Evolutionary conservation across 73 alveolate genomes (phyloP).

Genomic region (Blepharisma japonicum): DNA sequence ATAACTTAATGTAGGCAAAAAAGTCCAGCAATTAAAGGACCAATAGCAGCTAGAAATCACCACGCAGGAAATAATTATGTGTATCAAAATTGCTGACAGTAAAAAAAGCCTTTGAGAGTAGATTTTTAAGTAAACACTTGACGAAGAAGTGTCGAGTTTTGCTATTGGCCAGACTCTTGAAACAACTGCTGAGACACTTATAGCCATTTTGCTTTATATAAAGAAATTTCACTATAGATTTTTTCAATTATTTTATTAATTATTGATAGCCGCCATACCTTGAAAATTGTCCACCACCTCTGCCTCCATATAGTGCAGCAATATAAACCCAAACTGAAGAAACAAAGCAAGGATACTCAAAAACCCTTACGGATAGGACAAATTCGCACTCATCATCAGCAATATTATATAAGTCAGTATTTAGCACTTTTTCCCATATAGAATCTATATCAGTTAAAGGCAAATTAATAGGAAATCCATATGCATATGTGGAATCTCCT

Average conservation of each 20-base stretch:
- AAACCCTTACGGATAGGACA: constrained; percentile 74
- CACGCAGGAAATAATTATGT: neutral
- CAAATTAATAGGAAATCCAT: constrained; percentile 90
- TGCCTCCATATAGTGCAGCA: constrained; percentile 40
- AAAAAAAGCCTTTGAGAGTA: too few species aligned
- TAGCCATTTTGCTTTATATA: too few species aligned
- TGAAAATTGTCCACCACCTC: too few species aligned
- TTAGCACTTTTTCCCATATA: constrained; percentile 95
- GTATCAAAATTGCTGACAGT: neutral
- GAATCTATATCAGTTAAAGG: constrained; percentile 69
- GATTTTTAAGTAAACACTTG: too few species aligned
- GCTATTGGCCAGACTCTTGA: too few species aligned
- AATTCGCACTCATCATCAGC: constrained; percentile 85
- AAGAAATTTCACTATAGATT: too few species aligned
- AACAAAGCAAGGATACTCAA: constrained; percentile 84
- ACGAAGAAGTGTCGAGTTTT: too few species aligned
- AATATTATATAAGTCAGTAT: constrained; percentile 89
- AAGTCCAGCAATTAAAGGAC: neutral
- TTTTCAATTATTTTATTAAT: too few species aligned
- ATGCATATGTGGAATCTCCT: constrained; percentile 51
- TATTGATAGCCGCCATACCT: too few species aligned
- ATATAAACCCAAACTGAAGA: constrained; percentile 94
- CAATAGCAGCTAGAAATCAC: neutral
- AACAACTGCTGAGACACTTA: too few species aligned
- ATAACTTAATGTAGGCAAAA: constrained; percentile 8